phyloP scores from a whole-genome alignment of 78 protist genomes.

The Monosiga brevicollis region DNA sequence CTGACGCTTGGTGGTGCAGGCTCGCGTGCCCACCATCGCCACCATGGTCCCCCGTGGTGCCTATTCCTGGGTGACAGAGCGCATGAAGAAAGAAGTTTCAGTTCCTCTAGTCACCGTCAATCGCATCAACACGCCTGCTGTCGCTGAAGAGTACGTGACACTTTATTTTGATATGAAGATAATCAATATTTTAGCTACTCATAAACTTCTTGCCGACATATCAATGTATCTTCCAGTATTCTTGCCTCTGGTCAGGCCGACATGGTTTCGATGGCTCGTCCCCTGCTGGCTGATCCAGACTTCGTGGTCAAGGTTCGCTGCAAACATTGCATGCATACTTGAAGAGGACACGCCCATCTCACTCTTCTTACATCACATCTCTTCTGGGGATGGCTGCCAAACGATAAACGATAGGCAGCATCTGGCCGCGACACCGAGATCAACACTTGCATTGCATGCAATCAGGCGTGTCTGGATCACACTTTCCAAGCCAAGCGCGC shows the following conservation, averaged over 20 bases:
- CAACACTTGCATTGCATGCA: conserved; percentile 62
- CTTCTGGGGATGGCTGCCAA: too few species aligned
- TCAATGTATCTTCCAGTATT: too few species aligned
- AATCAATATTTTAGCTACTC: too few species aligned
- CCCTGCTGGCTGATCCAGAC: conserved; percentile 51
- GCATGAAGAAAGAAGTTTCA: conserved; percentile 7
- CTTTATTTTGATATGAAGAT: too few species aligned
- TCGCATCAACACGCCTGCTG: conserved; percentile 41
- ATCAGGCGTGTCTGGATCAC: conserved; percentile 62
- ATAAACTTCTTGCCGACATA: too few species aligned
- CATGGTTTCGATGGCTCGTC: conserved; percentile 57
- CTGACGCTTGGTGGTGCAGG: too few species aligned
- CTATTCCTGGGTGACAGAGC: conserved; percentile 26
- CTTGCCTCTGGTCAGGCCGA: conserved; percentile 21
- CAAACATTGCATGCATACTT: too few species aligned
- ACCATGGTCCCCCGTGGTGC: conserved; percentile 44
- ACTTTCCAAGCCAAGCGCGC: conserved; percentile 25
- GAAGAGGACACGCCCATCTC: too few species aligned
- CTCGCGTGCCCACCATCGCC: conserved; percentile 62
- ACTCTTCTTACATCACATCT: too few species aligned
- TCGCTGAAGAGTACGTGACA: conserved; percentile 28
- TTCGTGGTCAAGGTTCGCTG: conserved; percentile 25
- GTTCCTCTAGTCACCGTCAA: conserved; percentile 46
- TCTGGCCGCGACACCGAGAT: conserved; percentile 16
- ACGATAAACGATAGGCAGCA: not conserved